These are phyloP conservation scores for Geotrichum reessii DNA, from an alignment of 1,139 yeast genomes.

Conservation along the genomic window DNA sequence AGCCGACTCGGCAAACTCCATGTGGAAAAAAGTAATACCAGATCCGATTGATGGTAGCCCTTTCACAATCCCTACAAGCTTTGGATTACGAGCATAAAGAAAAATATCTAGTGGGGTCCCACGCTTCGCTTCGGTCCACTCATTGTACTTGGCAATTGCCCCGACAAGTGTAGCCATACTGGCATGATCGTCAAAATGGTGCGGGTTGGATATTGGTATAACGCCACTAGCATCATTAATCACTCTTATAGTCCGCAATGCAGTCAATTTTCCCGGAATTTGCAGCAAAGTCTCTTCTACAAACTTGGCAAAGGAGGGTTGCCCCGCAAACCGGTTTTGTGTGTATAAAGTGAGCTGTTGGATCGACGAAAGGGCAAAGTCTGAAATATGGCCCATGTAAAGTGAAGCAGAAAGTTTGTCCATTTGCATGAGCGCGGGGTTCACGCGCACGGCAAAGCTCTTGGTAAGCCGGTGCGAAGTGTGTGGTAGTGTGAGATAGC, in stretches of 20 bases:
- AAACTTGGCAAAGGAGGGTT: neutral
- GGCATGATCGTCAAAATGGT: conserved; percentile 3
- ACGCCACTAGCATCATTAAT: conserved; percentile 8
- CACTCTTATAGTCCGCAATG: neutral
- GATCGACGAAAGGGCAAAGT: neutral
- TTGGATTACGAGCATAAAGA: neutral
- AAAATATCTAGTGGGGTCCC: neutral
- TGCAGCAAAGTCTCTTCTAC: neutral
- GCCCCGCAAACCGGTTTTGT: conserved; percentile 3
- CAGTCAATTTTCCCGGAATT: neutral
- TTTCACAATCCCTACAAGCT: neutral
- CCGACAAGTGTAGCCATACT: neutral
- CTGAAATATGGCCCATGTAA: neutral
- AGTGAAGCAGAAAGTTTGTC: neutral
- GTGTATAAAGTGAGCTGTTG: conserved; percentile 8
- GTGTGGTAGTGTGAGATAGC: neutral
- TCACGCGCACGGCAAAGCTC: conserved; percentile 1
- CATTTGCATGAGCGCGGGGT: neutral
- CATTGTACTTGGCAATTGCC: neutral
- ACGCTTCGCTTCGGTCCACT: neutral
- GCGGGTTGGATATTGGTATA: neutral
- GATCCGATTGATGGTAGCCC: neutral
- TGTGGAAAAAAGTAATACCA: neutral
- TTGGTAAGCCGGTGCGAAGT: neutral
- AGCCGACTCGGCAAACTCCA: neutral